Base-by-base conservation (phyloP, 2,329 filamentous ascomycete genomes). In the Bertia moriformis region DNA sequence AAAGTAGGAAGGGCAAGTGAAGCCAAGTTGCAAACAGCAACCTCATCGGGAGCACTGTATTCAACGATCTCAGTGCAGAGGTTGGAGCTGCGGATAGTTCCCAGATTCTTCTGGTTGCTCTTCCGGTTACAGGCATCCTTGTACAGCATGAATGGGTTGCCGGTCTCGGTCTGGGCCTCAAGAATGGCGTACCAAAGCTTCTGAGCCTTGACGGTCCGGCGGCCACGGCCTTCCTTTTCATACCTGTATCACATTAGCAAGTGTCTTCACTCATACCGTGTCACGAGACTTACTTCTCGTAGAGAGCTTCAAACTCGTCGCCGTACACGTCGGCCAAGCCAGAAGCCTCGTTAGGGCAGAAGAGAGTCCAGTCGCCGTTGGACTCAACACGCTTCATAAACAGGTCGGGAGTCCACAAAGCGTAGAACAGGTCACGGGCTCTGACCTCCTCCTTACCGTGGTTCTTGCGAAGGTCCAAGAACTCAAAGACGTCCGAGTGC, bases 101-200 rank as follows among this genome's bases (percentile, higher is more conserved):
- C 91, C 20, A 98, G 73, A 65, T 98, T 98, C 81, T 98, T 96
- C 69, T 98, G 91, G 75, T 98, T 98, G 72, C 88, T 95, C 82
- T 98, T 98, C 60, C 78, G 78, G 76, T 98, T 98, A 77, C 83
- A 89, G 54, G 80, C 74, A 64, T 98, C 91, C 73, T 98, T 98
- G 79, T 98, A 98, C 43, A 96, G 79, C 86, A 98, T 98, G 67
- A 94, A 98, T 38, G 91, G 91, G 64, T 93, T 96, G 51, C 91
- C 91, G 36, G 91, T 98, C 76, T 98, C 91, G 22, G 89, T 96
- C 68, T 98, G 91, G 38, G 91, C 85, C 66, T 98, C 91, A 37
- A 98, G 75, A 48, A 98, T 94, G 48, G 89, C 87, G 58, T 96
- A 96, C 91, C 91, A 98, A 42, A 98, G 80, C 73, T 98, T 98